Evolutionary conservation across 805 yeast genomes (phyloP), one percentile per base, ranked within the genome.

Genomic region (Wickerhamiella shivajii): DNA sequence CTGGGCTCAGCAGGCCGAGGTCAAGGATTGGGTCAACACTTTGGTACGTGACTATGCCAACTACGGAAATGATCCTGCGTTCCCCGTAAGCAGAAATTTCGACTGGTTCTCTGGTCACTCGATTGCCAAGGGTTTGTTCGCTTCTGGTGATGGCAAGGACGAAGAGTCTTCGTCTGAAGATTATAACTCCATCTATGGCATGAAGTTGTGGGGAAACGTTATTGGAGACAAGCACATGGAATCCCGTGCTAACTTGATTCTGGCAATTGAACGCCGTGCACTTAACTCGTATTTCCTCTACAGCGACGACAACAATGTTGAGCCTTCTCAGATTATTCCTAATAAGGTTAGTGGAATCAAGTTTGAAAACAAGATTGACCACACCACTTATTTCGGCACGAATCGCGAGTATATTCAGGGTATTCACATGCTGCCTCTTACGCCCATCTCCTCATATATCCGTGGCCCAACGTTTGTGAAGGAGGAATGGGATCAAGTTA

Each of bases 31-130:
- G 71, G 66, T 76, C 27, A 73, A 74, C 43, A 48, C 66, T 1
- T 57, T 78, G 39, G 60, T 77, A 4, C 62, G 83, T 41, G 85
- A 78, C 46, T 73, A 70, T 16, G 74, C 77, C 24, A 75, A 74
- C 45, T 51, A 40, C 22, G 57, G 67, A 11, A 51, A 53, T 12
- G 79, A 74, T 43, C 24, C 49, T 1, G 65, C 63, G 39, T 77
- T 74, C 61, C 85, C 87, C 3, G 68, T 64, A 8, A 70, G 63
- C 27, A 63, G 85, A 39, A 59, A 63, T 36, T 77, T 77, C 53
- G 84, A 77, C 51, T 77, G 78, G 71, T 77, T 53, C 53, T 56
- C 61, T 41, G 85, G 87, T 6, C 87, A 77, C 48, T 69, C 78
- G 18, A 74, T 79, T 74, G 84, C 85, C 6, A 66, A 68, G 41